Percentiles rank a stretch among this genome's conserved stretches.
phyloP scores from a whole-genome alignment of 176 grass and related monocot species.

The Alloteropsis semialata region DNA sequence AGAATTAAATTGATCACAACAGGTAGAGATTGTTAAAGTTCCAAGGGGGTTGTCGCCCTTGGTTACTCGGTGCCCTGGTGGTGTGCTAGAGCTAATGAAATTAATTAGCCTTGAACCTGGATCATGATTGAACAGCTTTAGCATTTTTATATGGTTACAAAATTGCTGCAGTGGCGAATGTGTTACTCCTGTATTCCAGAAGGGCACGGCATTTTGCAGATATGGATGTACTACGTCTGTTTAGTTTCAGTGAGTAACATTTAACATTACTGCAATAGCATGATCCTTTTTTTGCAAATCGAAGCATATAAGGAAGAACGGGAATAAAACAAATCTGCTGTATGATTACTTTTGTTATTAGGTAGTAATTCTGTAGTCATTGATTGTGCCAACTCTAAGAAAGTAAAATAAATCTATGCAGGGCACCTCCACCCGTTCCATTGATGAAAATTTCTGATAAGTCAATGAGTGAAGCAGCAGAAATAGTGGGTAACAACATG shows the following conservation, averaged over 20 bases:
- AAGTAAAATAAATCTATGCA: conserved; percentile 19
- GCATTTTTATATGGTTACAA: background rate
- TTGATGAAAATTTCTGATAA: conserved; percentile 50
- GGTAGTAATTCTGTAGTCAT: background rate
- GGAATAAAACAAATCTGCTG: background rate
- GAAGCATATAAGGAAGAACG: background rate
- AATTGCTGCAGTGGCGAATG: background rate
- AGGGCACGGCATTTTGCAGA: background rate
- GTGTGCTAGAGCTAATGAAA: background rate
- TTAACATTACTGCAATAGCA: background rate
- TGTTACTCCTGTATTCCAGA: background rate
- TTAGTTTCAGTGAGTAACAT: background rate
- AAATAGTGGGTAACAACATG: background rate
- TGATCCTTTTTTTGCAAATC: background rate
- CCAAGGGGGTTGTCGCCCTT: background rate
- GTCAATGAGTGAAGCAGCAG: conserved; percentile 23
- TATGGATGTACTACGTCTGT: background rate
- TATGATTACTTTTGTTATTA: background rate
- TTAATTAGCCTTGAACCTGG: background rate
- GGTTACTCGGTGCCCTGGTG: background rate
- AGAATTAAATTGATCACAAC: too few species aligned
- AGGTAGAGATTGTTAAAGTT: background rate
- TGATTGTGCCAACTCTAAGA: conserved; percentile 12
- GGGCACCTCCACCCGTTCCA: conserved; percentile 45
- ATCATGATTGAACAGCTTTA: background rate